Base-by-base conservation (phyloP, 2,329 filamentous ascomycete genomes). In the Aspergillus neoniger region DNA sequence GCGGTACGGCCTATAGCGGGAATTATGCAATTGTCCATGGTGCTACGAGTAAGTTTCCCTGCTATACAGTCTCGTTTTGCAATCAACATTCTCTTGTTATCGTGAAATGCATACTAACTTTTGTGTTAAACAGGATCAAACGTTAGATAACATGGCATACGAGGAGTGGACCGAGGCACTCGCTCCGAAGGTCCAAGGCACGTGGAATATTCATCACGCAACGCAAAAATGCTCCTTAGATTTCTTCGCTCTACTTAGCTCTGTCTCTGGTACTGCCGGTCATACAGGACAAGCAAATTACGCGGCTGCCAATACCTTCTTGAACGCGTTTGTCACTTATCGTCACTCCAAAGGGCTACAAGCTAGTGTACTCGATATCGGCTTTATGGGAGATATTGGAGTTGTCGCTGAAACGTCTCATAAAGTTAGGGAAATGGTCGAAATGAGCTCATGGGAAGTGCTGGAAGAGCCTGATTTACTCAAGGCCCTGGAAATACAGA, bases 201-300 rank as follows among this genome's bases (percentile, higher is more conserved):
- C 65, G 4, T 70, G 68, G 69, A 74, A 74, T 47, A 49, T 76
- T 9, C 70, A 74, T 54, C 28, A 64, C 28, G 65, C 58, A 10
- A 51, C 65, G 4, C 3, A 19, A 5, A 15, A 14, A 21, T 17
- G 25, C 48, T 14, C 12, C 0, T 48, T 71, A 3, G 65, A 69
- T 47, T 69, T 70, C 48, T 69, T 71, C 23, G 57, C 77, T 44
- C 63, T 73, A 14, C 67, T 76, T 6, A 72, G 73, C 3, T 78
- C 76, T 3, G 52, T 80, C 4, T 78, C 53, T 1, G 63, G 65
- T 1, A 32, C 66, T 0, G 58, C 48, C 21, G 67, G 81, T 0
- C 79, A 79, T 52, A 60, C 72, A 0, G 76, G 78, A 3, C 71
- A 83, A 53, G 72, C 80, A 4, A 79, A 76, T 58, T 79, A 79